Evolutionary conservation across 1,284 basidiomycete species (phyloP), one percentile per base, ranked within the genome.

Genomic region (Trametes versicolor): DNA sequence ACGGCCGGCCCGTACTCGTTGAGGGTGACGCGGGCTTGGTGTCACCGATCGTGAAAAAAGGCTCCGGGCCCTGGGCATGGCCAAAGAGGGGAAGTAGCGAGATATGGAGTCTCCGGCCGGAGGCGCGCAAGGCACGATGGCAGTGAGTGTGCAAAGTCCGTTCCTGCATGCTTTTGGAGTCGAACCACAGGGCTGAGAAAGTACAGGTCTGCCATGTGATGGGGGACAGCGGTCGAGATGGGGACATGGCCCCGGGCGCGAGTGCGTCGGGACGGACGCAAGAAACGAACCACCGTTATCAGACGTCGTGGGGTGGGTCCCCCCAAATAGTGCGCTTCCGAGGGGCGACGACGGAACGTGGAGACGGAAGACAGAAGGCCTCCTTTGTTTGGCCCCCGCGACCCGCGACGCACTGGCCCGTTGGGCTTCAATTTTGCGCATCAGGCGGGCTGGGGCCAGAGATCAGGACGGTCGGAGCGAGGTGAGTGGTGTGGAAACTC

Each of bases 401-500:
- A 32, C 29, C 36, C 13, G 49, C 27, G 27, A 50, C 47, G 23
- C 21, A 17, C 25, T 50, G 15, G 50, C 19, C 4, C 53, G 58
- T 45, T 47, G 51, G 47, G 60, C 36, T 50, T 37, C 45, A 19
- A 51, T 39, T 25, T 45, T 19, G 27, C 29, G 59, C 64, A 65
- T 65, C 67, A 65, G 58, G 61, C 62, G 64, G 56, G 54, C 36
- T 47, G 53, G 57, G 53, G 53, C 50, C 29, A 51, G 49, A 41
- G 29, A 21, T 45, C 43, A 49, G 43, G 53, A 56, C 25, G 51
- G 39, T 45, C 56, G 37, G 45, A 49, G 54, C 41, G 56, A 62
- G 68, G 63, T 63, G 65, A 59, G 68, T 70, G 63, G 68, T 64
- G 60, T 62, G 64, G 65, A 53, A 63, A 70, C 63, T 36, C 55